Evolutionary conservation across 208 protist genomes (phyloP).

Genomic region (Trypanosoma theileri): DNA sequence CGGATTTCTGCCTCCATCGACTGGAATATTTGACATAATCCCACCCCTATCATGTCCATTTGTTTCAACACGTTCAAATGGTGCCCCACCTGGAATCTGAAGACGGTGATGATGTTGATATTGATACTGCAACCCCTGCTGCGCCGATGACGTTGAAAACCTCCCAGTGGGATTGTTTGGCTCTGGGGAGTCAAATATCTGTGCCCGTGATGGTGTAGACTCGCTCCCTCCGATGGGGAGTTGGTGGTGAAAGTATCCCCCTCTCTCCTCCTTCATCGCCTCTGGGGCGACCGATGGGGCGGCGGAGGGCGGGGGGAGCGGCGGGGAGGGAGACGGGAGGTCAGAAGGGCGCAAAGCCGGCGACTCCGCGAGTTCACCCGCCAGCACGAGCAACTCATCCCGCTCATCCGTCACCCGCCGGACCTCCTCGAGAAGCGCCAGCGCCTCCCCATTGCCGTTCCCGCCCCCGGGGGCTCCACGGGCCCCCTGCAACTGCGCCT

Average conservation of each 20-base stretch:
- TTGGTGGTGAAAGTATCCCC: too few relatives aligned
- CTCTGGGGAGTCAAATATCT: background rate
- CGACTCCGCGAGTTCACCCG: constrained; percentile 56
- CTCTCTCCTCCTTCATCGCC: background rate
- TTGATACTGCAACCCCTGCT: too few relatives aligned
- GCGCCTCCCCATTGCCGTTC: constrained; percentile 6
- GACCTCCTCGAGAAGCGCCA: constrained; percentile 13
- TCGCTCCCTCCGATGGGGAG: background rate
- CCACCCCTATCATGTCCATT: background rate
- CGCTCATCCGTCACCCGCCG: constrained; percentile 39
- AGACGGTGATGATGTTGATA: background rate
- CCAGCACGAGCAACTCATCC: constrained; percentile 54
- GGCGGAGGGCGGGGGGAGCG: background rate
- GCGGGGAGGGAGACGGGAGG: background rate
- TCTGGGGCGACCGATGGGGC: background rate
- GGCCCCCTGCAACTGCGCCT: constrained; percentile 44
- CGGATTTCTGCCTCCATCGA: background rate
- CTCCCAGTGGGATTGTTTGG: background rate
- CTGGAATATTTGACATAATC: background rate
- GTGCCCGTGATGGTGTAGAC: background rate
- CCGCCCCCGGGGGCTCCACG: background rate
- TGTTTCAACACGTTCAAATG: background rate
- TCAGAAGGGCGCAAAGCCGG: background rate
- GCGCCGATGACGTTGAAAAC: background rate
- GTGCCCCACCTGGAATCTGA: background rate